phyloP scores from a whole-genome alignment of 202 grass and related monocot species.

The Panicum hallii region DNA sequence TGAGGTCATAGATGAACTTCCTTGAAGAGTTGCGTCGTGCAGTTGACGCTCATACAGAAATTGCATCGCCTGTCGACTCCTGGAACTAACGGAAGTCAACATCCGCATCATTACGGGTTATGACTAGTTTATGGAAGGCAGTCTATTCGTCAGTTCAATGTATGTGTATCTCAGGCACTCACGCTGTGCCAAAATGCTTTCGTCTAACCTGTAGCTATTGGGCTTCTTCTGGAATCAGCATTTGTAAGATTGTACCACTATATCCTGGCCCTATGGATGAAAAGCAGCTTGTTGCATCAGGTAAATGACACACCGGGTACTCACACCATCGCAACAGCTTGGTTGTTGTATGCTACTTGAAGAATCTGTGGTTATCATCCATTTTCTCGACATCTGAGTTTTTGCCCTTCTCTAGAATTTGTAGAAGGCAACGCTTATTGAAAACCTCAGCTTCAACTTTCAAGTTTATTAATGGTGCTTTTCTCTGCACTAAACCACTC shows the following conservation, averaged over 20 bases:
- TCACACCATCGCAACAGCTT: not conserved
- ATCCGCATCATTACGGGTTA: not conserved
- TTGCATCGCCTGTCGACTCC: not conserved
- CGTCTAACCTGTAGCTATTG: slow-evolving; percentile 39
- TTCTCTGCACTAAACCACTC: not conserved
- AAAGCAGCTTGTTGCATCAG: slow-evolving; percentile 22
- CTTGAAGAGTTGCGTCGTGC: slow-evolving; percentile 52
- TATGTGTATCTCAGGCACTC: slow-evolving; percentile 6
- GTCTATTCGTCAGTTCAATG: slow-evolving; percentile 6
- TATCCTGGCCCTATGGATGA: not conserved
- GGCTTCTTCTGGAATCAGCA: slow-evolving; percentile 26
- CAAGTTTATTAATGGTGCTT: not conserved
- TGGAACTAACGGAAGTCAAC: slow-evolving; percentile 39
- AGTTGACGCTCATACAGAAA: slow-evolving; percentile 43
- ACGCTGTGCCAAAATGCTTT: slow-evolving; percentile 33
- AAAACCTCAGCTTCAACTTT: not conserved
- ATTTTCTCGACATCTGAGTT: not conserved
- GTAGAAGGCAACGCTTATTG: not conserved
- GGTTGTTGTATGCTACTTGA: slow-evolving; percentile 22
- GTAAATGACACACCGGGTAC: slow-evolving; percentile 15
- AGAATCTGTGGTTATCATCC: not conserved
- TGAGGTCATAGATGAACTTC: slow-evolving; percentile 61
- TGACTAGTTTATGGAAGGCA: slow-evolving; percentile 18
- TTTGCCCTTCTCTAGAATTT: not conserved
- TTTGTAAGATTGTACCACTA: not conserved